Evolutionary conservation across 2,329 filamentous ascomycete genomes (phyloP).

Genomic region (Xylaria arbuscula): DNA sequence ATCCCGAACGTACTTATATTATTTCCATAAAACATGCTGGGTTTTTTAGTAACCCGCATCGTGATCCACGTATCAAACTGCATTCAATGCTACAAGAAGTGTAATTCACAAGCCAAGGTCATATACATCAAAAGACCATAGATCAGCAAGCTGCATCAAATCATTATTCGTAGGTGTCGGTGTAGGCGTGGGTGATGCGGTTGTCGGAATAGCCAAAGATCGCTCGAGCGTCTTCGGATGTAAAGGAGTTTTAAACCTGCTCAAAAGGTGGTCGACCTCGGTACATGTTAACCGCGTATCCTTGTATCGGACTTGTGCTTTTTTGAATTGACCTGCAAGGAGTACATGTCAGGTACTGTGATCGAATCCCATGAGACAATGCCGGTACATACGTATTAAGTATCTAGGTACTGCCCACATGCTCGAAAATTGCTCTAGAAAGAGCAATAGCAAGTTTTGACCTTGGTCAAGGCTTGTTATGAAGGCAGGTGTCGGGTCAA

Average conservation of each 20-base stretch:
- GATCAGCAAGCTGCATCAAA: slow-evolving; percentile 22
- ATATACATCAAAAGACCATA: slow-evolving; percentile 35
- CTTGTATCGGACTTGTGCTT: slow-evolving; percentile 21
- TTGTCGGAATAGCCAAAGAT: slow-evolving; percentile 10
- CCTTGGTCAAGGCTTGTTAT: slow-evolving; percentile 28
- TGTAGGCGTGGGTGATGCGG: slow-evolving; percentile 6
- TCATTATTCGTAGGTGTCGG: slow-evolving; percentile 16
- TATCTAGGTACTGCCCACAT: slow-evolving; percentile 42
- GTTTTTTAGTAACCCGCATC: background rate
- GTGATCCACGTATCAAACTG: background rate
- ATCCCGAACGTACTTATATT: too few relatives aligned
- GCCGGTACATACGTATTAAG: slow-evolving; percentile 39
- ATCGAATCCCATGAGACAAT: background rate
- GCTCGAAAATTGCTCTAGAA: slow-evolving; percentile 43
- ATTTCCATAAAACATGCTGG: too few relatives aligned
- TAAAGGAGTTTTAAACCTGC: slow-evolving; percentile 40
- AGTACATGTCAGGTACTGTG: slow-evolving; percentile 15
- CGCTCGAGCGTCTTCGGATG: slow-evolving; percentile 39
- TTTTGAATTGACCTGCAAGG: slow-evolving; percentile 34
- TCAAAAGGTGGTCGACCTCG: slow-evolving; percentile 38
- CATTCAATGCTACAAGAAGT: background rate
- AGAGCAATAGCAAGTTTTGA: slow-evolving; percentile 40
- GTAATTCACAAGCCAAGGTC: slow-evolving; percentile 10
- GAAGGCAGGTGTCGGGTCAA: slow-evolving; percentile 26
- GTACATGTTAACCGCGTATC: slow-evolving; percentile 34